These are phyloP conservation scores for Arthrinium puccinioides DNA, from an alignment of 2,329 filamentous ascomycete species.

Conservation along the genomic window DNA sequence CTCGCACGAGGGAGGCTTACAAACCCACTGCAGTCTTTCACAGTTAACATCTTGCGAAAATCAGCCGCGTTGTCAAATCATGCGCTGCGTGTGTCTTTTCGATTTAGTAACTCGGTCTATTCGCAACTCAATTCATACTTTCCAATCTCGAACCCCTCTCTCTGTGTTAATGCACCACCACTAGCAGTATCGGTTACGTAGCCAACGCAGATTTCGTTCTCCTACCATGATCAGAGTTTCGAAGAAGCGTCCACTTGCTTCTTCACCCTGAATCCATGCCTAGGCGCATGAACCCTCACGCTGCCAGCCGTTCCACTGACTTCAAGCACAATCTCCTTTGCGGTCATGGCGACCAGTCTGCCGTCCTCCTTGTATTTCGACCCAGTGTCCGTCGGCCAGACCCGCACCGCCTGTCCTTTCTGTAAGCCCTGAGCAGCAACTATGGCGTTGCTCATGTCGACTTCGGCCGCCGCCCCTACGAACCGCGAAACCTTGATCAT, in stretches of 20 bases:
- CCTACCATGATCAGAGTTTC: too few species aligned
- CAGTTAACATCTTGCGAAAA: too few species aligned
- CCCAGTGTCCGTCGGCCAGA: slow-evolving; percentile 59
- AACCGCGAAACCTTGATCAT: slow-evolving; percentile 37
- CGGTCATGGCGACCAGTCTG: slow-evolving; percentile 41
- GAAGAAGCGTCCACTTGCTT: slow-evolving; percentile 15
- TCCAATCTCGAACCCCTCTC: too few species aligned
- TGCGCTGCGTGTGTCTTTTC: too few species aligned
- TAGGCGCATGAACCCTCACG: slow-evolving; percentile 53
- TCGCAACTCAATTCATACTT: too few species aligned
- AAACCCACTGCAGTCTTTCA: too few species aligned
- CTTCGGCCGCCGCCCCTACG: slow-evolving; percentile 32
- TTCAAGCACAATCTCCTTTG: slow-evolving; percentile 52
- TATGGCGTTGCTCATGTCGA: slow-evolving; percentile 42
- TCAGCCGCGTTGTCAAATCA: too few species aligned
- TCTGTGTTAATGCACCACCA: too few species aligned
- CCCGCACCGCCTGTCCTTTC: slow-evolving; percentile 45
- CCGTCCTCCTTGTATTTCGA: slow-evolving; percentile 51
- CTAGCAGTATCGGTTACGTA: too few species aligned
- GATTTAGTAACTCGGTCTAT: too few species aligned
- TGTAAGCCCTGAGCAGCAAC: slow-evolving; percentile 37
- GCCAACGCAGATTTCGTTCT: too few species aligned
- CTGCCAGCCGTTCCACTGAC: slow-evolving; percentile 31
- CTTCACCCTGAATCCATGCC: slow-evolving; percentile 48
- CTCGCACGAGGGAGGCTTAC: too few species aligned